Base-by-base conservation (phyloP, 352 stramenopile species). In the Thalassiosira mediterranea region DNA sequence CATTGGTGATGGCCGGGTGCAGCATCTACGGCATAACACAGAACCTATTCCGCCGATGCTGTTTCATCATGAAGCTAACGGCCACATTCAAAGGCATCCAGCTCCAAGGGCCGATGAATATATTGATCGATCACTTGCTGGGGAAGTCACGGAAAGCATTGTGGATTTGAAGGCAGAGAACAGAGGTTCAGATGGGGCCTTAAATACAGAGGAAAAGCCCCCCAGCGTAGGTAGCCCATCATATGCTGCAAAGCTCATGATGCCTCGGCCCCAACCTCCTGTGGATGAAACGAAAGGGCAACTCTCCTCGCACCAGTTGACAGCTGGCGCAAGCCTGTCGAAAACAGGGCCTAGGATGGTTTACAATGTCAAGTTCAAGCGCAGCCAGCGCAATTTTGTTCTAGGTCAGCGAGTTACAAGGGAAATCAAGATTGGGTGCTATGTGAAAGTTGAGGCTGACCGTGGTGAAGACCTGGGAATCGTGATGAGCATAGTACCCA, bases 401-500 rank as follows among this genome's bases (percentile, higher is more conserved):
- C 88, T 96, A 1, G 72, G 81, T 19, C 75, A 84, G 26, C 76
- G 81, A 42, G 89, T 96, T 32, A 89, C 90, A 42, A 85, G 91
- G 5, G 86, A 93, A 23, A 93, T 94, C 76, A 95, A 96, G 44
- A 79, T 97, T 58, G 96, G 96, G 10, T 95, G 97, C 69, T 98
- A 95, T 67, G 96, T 98, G 1, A 98, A 98, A 91, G 96, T 99
- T 40, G 96, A 98, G 82, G 96, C 96, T 17, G 96, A 99, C 78
- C 94, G 96, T 21, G 96, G 96, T 48, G 96, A 98, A 79, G 96
- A 99, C 86, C 95, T 99, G 64, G 96, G 96, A 2, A 96, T 98
- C 58, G 92, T 98, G 17, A 88, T 97, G 67, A 89, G 91, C 44
- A 93, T 94, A 23, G 91, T 90, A 1, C 91, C 97, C 10, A 53